These are phyloP conservation scores for Penicillium argentinense DNA, from an alignment of 495 filamentous ascomycete genomes.

Conservation along the genomic window DNA sequence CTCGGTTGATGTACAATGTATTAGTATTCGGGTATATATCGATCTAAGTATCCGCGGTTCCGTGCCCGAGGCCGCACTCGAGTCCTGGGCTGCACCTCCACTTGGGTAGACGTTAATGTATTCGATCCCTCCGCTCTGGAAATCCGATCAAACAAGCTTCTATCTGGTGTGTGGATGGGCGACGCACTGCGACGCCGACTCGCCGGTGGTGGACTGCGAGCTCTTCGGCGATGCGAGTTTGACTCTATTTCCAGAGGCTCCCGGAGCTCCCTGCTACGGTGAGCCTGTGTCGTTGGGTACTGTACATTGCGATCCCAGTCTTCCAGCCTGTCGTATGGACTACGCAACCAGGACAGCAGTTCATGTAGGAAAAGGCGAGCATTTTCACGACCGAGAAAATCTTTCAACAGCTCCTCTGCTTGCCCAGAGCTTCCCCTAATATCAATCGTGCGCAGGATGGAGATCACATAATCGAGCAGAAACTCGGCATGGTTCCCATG, in stretches of 20 bases:
- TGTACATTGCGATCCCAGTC: constrained; percentile 84
- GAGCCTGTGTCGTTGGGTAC: constrained; percentile 44
- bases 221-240: neutral
- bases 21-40: constrained; percentile 41
- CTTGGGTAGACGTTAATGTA: constrained; percentile 4
- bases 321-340: constrained; percentile 65
- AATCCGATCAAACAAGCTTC: constrained; percentile 25
- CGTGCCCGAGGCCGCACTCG: constrained; percentile 26
- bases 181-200: constrained; percentile 23
- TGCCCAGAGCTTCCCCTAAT: constrained; percentile 82
- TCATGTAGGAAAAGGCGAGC: constrained; percentile 83
- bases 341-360: constrained; percentile 75
- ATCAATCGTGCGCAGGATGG: constrained; percentile 87
- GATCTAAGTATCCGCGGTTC: constrained; percentile 27
- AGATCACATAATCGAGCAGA: constrained; percentile 82
- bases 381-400: constrained; percentile 79
- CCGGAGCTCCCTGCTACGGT: neutral
- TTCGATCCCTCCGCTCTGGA: constrained; percentile 17
- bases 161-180: constrained; percentile 20
- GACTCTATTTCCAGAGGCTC: neutral
- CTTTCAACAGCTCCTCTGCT: constrained; percentile 83
- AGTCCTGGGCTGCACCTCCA: constrained; percentile 11
- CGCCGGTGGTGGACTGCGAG: neutral
- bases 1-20: neutral
- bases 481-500: constrained; percentile 79